A percentile compares a stretch with the other conserved stretches of the same genome.
Conservation (phyloP, 148 eudicot genomes). For the Camellia lanceoleosa region DNA sequence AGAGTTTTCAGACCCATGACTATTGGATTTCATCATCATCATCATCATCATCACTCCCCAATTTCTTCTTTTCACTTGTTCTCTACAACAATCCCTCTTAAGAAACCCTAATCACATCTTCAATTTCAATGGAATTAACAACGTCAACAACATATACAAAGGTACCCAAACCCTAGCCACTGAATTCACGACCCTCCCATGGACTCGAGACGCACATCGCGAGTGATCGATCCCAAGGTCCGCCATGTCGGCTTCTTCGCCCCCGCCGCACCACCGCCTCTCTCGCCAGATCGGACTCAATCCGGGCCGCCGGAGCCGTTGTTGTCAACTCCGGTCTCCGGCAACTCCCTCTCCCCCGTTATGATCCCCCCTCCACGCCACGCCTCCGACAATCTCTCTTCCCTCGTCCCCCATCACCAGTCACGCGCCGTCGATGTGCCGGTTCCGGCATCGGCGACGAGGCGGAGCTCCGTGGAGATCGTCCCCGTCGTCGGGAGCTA, state of each 20-base stretch:
- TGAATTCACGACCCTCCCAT: not conserved
- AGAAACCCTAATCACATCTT: too few relatives aligned
- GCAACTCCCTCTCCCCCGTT: conserved; percentile 36
- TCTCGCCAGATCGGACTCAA: conserved; percentile 13
- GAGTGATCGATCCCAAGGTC: conserved; percentile 32
- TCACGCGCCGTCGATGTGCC: conserved; percentile 29
- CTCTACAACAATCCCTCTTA: too few relatives aligned
- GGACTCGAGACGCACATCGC: conserved; percentile 26
- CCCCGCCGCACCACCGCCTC: not conserved
- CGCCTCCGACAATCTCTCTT: conserved; percentile 28
- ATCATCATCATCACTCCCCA: too few relatives aligned
- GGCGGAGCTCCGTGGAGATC: conserved; percentile 10
- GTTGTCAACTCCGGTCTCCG: conserved; percentile 8
- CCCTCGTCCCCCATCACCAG: not conserved
- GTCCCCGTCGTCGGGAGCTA: conserved; percentile 30
- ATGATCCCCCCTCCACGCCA: conserved; percentile 50
- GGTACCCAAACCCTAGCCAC: conserved; percentile 3
- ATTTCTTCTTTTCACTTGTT: too few relatives aligned
- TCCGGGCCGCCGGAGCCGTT: not conserved
- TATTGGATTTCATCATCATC: too few relatives aligned
- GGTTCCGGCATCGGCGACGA: conserved; percentile 9
- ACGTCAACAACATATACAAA: too few relatives aligned
- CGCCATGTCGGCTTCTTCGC: conserved; percentile 40
- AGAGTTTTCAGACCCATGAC: too few relatives aligned
- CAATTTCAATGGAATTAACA: too few relatives aligned